Base-by-base conservation (phyloP, 192 early-diverging fungal genomes). In the Coemansia sp. region DNA sequence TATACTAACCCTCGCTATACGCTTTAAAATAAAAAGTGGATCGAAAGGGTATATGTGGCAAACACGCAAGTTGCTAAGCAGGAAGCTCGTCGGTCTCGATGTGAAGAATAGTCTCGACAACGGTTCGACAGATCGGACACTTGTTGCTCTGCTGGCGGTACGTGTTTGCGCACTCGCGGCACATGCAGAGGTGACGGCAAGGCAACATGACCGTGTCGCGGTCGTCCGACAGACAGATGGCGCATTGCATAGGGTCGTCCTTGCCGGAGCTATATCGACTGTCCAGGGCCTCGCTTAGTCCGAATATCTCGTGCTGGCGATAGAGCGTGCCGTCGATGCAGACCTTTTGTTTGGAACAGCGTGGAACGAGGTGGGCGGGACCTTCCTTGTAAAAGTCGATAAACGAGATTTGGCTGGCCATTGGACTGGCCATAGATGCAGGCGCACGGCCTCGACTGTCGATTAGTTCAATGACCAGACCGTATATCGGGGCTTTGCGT, bases 171-270 rank as follows among this genome's bases (percentile, higher is more conserved):
- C 91, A 91, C 24, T 82, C 83, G 45, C 81, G 81, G 60, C 91
- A 93, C 38, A 91, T 84, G 75, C 91, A 93, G 69, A 93, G 71
- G 56, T 93, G 91, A n/a, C 91, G 77, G 56, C 91, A 93, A 8
- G 91, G 91, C 41, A 93, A 63, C 12, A 93, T 83, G 5, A 90
- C 78, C 1, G 89, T 90, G 66, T 89, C 86, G 57, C 85, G 87
- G 23, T 85, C 81, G 38, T 89, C 88, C 8, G 87, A 84, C 59
- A 93, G 72, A 67, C 91, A 93, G n/a, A 91, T 88, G 22, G 88
- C 86, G 66, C 91, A 93, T 41, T 91, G 88, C 7, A 76, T 83
- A 41, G 78, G 67, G 23, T 87, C 82, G 5, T 75, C 64, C 56
- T 49, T 69, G 27, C 50, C 66, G 3, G 17, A 19, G 10, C 35